Conservation (phyloP, 1,284 basidiomycete species). For the Fomitiporia mediterranea region DNA sequence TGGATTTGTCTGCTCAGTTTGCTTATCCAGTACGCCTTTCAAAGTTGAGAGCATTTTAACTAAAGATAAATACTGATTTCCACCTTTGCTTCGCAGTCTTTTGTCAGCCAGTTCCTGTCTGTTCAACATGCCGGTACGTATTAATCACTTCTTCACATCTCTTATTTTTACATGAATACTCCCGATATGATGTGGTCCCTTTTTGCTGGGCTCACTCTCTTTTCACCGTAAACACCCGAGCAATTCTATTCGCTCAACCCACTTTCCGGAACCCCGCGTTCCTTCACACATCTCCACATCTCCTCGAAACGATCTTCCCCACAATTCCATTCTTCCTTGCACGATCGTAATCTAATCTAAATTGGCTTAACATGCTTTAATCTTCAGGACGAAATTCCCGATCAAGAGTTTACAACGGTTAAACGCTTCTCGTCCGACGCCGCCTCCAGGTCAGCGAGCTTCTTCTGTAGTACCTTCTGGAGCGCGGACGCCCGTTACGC, state of each 20-base stretch:
- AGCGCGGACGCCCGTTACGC: conserved; percentile 6
- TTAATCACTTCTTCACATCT: conserved; percentile 1
- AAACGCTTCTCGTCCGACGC: conserved; percentile 48
- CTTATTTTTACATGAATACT: not conserved
- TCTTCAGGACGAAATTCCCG: conserved; percentile 83
- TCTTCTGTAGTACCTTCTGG: conserved; percentile 6
- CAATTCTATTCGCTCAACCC: not conserved
- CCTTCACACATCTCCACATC: not conserved
- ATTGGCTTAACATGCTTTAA: not conserved
- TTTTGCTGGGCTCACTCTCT: not conserved
- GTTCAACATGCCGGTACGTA: conserved; percentile 83
- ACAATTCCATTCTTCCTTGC: conserved; percentile 6
- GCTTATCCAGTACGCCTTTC: conserved; percentile 75
- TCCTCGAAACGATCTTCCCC: conserved; percentile 9
- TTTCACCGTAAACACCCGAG: conserved; percentile 11
- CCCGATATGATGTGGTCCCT: not conserved
- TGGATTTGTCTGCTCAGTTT: conserved; percentile 97
- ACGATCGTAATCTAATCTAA: not conserved
- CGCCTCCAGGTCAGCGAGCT: conserved; percentile 11
- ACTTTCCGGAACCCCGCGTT: conserved; percentile 5
- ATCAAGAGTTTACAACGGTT: conserved; percentile 83
- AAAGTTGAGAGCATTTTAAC: not conserved
- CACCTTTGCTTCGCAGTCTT: conserved; percentile 58
- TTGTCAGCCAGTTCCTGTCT: conserved; percentile 89
- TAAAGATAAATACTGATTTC: not conserved